Evolutionary conservation across 2,329 filamentous ascomycete genomes (phyloP).

Genomic region (Penicillium sp.): DNA sequence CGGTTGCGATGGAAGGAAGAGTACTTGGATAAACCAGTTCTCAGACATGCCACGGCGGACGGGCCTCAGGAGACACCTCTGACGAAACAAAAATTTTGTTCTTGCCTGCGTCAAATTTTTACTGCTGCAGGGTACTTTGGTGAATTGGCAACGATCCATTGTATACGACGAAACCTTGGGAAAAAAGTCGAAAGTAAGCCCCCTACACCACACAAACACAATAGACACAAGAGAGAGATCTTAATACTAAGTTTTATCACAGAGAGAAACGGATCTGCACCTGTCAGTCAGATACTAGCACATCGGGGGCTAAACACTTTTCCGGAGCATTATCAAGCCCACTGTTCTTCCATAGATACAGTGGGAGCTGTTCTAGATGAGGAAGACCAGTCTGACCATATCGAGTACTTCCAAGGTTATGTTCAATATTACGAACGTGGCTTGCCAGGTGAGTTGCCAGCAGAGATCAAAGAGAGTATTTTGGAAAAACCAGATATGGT

Average conservation of each 20-base stretch:
- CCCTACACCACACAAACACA: neutral
- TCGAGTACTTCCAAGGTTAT: constrained; percentile 17
- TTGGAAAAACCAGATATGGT: neutral
- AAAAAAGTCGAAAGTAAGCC: constrained; percentile 4
- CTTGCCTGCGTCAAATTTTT: neutral
- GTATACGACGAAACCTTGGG: constrained; percentile 1
- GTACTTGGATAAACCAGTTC: constrained; percentile 2
- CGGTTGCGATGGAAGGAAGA: constrained; percentile 2
- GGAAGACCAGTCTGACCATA: constrained; percentile 13
- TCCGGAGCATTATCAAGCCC: constrained; percentile 13
- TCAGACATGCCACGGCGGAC: constrained; percentile 1
- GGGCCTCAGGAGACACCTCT: constrained; percentile 1
- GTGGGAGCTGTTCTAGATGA: constrained; percentile 13
- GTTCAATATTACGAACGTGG: constrained; percentile 12
- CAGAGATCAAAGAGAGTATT: constrained; percentile 6
- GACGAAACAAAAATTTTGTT: constrained; percentile 1
- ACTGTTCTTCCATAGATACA: constrained; percentile 17
- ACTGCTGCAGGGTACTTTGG: neutral
- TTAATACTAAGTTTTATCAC: neutral
- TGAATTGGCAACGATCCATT: constrained; percentile 1
- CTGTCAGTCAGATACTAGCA: constrained; percentile 12
- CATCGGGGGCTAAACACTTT: constrained; percentile 10
- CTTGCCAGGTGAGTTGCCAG: constrained; percentile 9
- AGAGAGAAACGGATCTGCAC: constrained; percentile 15
- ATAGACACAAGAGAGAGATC: neutral